Conservation (phyloP, 768 basidiomycete genomes). For the Rhodotorula kratochvilovae region DNA sequence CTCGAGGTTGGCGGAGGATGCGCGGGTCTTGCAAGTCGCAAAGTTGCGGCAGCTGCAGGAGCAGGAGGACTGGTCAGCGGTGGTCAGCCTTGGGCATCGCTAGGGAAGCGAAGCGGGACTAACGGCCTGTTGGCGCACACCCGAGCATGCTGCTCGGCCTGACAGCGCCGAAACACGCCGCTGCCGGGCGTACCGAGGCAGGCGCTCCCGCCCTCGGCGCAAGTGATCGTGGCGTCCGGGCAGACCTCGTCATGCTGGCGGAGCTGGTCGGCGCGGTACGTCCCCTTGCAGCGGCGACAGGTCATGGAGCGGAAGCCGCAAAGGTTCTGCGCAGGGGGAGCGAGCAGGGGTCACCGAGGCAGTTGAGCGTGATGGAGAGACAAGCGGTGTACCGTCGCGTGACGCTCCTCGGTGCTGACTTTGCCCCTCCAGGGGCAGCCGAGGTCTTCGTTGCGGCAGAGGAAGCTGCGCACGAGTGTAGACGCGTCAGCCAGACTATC, state of each 20-base stretch:
- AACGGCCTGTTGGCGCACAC: background rate
- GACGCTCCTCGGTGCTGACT: background rate
- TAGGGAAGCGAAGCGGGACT: background rate
- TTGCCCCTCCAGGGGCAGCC: background rate
- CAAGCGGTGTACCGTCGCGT: background rate
- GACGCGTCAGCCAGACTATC: background rate
- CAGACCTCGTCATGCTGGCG: background rate
- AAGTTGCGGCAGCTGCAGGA: background rate
- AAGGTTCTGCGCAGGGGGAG: background rate
- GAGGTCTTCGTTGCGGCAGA: background rate
- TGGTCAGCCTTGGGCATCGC: background rate
- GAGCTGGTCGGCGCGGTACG: background rate
- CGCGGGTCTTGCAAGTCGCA: background rate
- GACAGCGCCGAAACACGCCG: background rate
- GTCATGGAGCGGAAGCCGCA: background rate
- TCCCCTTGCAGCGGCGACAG: background rate
- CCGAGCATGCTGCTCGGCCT: background rate
- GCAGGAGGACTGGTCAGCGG: background rate
- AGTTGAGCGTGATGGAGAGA: background rate
- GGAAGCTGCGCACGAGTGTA: background rate
- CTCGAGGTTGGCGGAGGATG: background rate
- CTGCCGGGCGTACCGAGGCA: background rate
- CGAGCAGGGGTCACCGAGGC: background rate
- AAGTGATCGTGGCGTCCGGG: background rate
- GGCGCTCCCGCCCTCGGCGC: background rate